phyloP scores from a whole-genome alignment of 208 protist species.

The Lotmaria passim region DNA sequence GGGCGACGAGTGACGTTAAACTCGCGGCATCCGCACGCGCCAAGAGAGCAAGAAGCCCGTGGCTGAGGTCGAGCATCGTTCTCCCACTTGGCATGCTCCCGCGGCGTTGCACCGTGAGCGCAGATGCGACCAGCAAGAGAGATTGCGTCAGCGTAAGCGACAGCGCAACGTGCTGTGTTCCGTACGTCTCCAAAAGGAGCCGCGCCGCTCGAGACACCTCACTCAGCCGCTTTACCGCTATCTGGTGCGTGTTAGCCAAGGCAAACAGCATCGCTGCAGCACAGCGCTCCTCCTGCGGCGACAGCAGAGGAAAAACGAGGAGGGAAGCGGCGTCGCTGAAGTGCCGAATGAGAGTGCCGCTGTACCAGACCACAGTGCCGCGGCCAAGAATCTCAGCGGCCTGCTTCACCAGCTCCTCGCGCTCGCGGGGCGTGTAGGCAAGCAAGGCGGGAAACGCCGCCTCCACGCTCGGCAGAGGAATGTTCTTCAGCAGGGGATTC shows the following conservation, averaged over 20 bases:
- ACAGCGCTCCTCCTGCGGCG: slow-evolving; percentile 16
- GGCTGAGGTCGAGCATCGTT: neutral
- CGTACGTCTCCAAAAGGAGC: slow-evolving; percentile 14
- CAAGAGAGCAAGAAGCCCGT: slow-evolving; percentile 8
- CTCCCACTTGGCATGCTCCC: too few species aligned
- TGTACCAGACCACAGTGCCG: slow-evolving; percentile 26
- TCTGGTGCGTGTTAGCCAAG: slow-evolving; percentile 12
- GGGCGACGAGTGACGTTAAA: neutral
- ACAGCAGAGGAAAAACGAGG: slow-evolving; percentile 9
- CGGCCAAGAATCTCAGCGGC: slow-evolving; percentile 22
- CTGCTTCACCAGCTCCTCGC: slow-evolving; percentile 23
- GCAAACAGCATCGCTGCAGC: slow-evolving; percentile 18
- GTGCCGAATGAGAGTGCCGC: slow-evolving; percentile 23
- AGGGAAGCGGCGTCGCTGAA: neutral
- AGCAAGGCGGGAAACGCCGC: slow-evolving; percentile 27
- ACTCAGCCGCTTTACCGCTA: neutral
- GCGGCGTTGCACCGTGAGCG: neutral
- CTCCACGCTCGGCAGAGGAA: slow-evolving; percentile 20
- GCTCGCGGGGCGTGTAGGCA: slow-evolving; percentile 13
- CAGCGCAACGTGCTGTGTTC: neutral
- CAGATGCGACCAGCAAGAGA: neutral
- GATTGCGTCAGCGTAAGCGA: slow-evolving; percentile 18
- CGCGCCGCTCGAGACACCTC: slow-evolving; percentile 8
- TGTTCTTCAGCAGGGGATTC: slow-evolving; percentile 19
- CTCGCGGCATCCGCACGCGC: neutral